Evolutionary conservation across 2,329 filamentous ascomycete genomes (phyloP), one percentile per base, ranked within the genome.

Genomic region (Penicillium sp.): DNA sequence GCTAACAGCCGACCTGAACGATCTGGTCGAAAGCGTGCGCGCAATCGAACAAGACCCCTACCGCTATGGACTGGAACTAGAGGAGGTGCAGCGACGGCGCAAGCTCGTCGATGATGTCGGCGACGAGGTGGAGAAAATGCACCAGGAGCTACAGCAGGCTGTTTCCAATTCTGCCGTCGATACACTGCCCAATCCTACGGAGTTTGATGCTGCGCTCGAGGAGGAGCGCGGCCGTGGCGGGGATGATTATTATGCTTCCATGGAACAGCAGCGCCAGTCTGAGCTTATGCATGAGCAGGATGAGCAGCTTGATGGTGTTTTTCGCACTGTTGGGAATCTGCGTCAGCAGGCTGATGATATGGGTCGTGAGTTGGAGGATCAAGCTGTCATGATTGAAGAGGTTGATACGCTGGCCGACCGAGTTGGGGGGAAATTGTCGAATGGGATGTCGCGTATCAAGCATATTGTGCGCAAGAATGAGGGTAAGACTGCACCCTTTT

Each of bases 281-380:
- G 85, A 93, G 77, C 89, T 99, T 77, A 93, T 99, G 89, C 86
- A 89, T 65, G 91, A 97, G 75, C 94, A 99, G 80, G 94, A 99
- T 73, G 83, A 93, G 77, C 89, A 94, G 68, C 82, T 99, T 1
- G 93, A 97, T 72, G 90, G 90, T 17, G 93, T 99, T 47, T 96
- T 96, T 72, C 86, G 88, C 65, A 97, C 93, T 1, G 94, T 99
- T 25, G 93, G 93, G 2, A 97, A 92, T 72, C 77, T 99, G 71
- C 82, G 93, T 55, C 83, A 89, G 71, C 94, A 97, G 81, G 96
- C 94, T 1, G 88, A 96, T 75, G 90, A 92, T 67, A 99, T 99
- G 93, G 93, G 94, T 1, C 82, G 93, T 57, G 94, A 99, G 79
- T 81, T 99, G 45, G 96, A 97, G 77, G 94, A 99, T 78, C 94